These are phyloP conservation scores for Rhodocollybia butyracea DNA, from an alignment of 768 basidiomycete genomes.

Conservation along the genomic window DNA sequence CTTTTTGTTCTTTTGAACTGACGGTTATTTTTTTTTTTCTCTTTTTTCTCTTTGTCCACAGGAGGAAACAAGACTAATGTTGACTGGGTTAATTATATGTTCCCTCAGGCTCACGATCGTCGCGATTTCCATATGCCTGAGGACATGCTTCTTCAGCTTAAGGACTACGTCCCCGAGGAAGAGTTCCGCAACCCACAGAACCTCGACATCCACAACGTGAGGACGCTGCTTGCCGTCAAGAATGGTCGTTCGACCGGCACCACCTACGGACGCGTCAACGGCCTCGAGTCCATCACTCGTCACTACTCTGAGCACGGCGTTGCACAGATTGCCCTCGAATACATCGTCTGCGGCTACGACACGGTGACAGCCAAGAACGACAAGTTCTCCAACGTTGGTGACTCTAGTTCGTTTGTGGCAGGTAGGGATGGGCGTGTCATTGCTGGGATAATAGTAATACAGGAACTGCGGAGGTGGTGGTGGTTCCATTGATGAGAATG, in stretches of 20 bases:
- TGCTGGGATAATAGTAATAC: no score
- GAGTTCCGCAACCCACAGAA: constrained; percentile 23
- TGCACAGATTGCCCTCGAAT: constrained; percentile 30
- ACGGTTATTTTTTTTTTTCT: no score
- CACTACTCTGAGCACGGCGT: constrained; percentile 11
- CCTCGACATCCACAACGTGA: constrained; percentile 23
- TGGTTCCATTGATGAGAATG: no score
- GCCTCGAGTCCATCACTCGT: constrained; percentile 24
- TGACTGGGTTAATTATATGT: constrained; percentile 4
- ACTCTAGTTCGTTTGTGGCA: constrained; percentile 33
- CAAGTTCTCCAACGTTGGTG: constrained; percentile 30
- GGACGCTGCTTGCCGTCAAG: constrained; percentile 30
- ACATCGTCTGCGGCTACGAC: constrained; percentile 23
- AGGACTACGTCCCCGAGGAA: constrained; percentile 22
- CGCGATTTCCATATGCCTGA: constrained; percentile 11
- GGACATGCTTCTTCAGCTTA: constrained; percentile 23
- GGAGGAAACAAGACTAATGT: background rate
- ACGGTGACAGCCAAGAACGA: constrained; percentile 19
- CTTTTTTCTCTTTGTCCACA: background rate
- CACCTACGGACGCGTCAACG: constrained; percentile 28
- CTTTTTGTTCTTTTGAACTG: no score
- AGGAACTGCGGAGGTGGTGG: no score
- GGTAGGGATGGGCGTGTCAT: constrained; percentile 28
- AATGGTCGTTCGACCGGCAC: constrained; percentile 26
- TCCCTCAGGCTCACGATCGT: background rate